Conservation (phyloP, 2,329 filamentous ascomycete species). For the Pseudogymnoascus sp. region DNA sequence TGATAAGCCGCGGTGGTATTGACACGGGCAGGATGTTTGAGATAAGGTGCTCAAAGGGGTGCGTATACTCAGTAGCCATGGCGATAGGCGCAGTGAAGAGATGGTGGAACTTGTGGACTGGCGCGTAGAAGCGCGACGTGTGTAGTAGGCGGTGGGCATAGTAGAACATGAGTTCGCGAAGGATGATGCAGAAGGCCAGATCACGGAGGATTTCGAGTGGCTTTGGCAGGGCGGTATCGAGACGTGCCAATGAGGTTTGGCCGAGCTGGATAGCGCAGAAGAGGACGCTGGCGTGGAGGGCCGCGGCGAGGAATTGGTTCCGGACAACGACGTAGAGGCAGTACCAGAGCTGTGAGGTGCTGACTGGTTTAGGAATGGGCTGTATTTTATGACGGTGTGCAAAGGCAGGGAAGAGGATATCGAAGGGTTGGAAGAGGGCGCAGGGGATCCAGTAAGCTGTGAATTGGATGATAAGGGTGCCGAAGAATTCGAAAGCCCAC, state of each 20-base stretch:
- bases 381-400: conserved; percentile 46
- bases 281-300: conserved; percentile 22
- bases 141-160: conserved; percentile 47
- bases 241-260: too few species aligned
- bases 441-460: conserved; percentile 41
- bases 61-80: conserved; percentile 47
- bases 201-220: too few species aligned
- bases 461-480: conserved; percentile 33
- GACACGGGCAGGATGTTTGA: conserved; percentile 45
- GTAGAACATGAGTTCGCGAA: conserved; percentile 47
- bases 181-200: conserved; percentile 29
- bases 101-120: conserved; percentile 49
- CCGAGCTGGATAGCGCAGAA: too few species aligned
- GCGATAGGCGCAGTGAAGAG: conserved; percentile 47
- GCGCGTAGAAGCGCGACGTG: conserved; percentile 37
- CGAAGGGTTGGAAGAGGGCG: conserved; percentile 35
- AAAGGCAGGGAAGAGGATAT: conserved; percentile 37
- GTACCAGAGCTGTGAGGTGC: conserved; percentile 33
- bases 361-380: conserved; percentile 41
- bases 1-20: conserved; percentile 39
- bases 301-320: conserved; percentile 38
- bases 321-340: conserved; percentile 37
- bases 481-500: conserved; percentile 34
- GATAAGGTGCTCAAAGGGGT: conserved; percentile 46
- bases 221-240: too few species aligned